Evolutionary conservation across 2,329 filamentous ascomycete species (phyloP), one percentile per base, ranked within the genome.

Genomic region (Colletotrichum tropicale): DNA sequence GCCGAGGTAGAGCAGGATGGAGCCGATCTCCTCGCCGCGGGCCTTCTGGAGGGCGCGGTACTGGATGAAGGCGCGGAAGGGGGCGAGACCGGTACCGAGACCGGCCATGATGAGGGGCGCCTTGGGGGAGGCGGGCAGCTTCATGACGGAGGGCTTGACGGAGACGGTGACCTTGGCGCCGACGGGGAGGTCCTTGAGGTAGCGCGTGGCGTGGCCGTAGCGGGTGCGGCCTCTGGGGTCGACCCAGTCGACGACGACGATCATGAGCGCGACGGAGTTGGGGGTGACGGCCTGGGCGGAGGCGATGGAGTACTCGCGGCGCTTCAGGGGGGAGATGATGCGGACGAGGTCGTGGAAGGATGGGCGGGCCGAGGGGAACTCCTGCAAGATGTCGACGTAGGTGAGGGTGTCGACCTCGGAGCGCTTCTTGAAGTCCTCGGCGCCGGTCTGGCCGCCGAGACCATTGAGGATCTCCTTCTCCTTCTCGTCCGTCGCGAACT

Each of bases 1-100:
- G 78, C 97, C 97, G 89, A 99, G 96, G 90, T 98, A 99, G 76
- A 99, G 88, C 69, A 99, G 91, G 77, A 98, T 97, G 58, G 95
- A 89, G 70, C 97, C 97, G 79, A 99, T 98, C 74, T 97, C 93
- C 88, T 98, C 96, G 85, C 97, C 97, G 85, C 98, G 95, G n/a
- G 95, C 93, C 88, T 98, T 98, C 84, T 99, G 96, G 92, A 98
- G 96, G 66, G 97, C 97, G 74, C 97, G 96, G 88, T 99, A 97
- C 87, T 99, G 97, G 62, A 98, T 94, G 83, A 99, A 99, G 76
- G 97, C 97, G 79, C 97, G 95, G 95, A 99, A 99, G n/a, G 97
- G 97, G 2, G 97, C 97, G 26, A 99, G 93, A 83, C 97, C 97
- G 0, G 97, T 99, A 78, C 97, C 97, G n/a, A 98, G 94, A 85